Percentiles rank a stretch among this genome's conserved stretches.
Evolutionary conservation across 768 basidiomycete genomes (phyloP).

Genomic region (Gyrodon lividus): DNA sequence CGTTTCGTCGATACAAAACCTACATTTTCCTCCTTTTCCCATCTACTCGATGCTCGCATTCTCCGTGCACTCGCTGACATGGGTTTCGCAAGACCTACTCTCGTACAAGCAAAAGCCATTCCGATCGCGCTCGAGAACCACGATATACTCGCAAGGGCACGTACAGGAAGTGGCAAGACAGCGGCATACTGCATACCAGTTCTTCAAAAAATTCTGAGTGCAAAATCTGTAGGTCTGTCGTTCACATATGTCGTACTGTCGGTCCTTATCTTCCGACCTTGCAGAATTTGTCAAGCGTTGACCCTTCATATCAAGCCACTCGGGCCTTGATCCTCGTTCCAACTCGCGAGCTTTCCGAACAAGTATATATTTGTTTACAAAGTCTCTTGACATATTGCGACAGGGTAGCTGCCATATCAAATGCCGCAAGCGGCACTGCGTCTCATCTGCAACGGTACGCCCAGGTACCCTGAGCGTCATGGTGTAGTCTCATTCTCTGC

Average conservation of each 20-base stretch:
- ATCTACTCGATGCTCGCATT: constrained; percentile 81
- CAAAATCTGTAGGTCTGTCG: constrained; percentile 64
- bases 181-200: constrained; percentile 93
- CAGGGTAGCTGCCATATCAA: constrained; percentile 64
- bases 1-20: constrained; percentile 47
- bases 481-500: not conserved
- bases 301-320: constrained; percentile 53
- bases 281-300: constrained; percentile 38
- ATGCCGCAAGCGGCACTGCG: constrained; percentile 72
- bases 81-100: constrained; percentile 87
- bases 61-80: constrained; percentile 88
- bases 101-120: constrained; percentile 89
- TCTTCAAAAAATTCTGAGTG: constrained; percentile 80
- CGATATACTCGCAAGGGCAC: constrained; percentile 91
- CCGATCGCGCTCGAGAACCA: constrained; percentile 85
- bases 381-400: constrained; percentile 77
- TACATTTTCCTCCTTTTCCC: constrained; percentile 61
- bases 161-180: constrained; percentile 97
- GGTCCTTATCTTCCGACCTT: not conserved
- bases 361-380: constrained; percentile 72
- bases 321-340: constrained; percentile 83
- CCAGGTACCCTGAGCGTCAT: not conserved
- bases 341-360: constrained; percentile 90
- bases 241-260: not conserved
- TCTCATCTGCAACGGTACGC: constrained; percentile 72